Conservation (phyloP, 1,284 basidiomycete genomes). For the Anthracocystis setariae region DNA sequence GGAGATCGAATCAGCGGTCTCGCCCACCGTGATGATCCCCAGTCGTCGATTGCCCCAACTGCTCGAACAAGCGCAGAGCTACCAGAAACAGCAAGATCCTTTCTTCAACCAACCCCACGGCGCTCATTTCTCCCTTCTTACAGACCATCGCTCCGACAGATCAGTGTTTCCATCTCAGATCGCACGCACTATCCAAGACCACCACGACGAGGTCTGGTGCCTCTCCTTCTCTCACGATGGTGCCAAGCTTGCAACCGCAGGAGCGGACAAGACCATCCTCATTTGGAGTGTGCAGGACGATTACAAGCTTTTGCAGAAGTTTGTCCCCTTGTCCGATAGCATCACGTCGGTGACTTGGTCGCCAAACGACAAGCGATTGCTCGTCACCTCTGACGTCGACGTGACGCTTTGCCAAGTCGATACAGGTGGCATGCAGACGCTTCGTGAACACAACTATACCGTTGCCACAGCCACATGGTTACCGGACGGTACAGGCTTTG, state of each 20-base stretch:
- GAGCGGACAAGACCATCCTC: slow-evolving; percentile 85
- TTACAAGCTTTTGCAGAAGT: slow-evolving; percentile 41
- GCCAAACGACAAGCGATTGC: slow-evolving; percentile 51
- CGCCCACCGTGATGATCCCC: slow-evolving; percentile 90
- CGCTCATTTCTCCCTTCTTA: slow-evolving; percentile 80
- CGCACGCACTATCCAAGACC: slow-evolving; percentile 77
- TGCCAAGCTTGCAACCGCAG: slow-evolving; percentile 82
- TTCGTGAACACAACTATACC: slow-evolving; percentile 81
- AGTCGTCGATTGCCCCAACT: slow-evolving; percentile 84
- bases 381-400: slow-evolving; percentile 52
- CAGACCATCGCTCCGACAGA: slow-evolving; percentile 83
- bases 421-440: slow-evolving; percentile 17
- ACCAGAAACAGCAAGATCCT: slow-evolving; percentile 72
- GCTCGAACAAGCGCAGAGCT: slow-evolving; percentile 83
- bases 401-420: slow-evolving; percentile 52
- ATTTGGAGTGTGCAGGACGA: slow-evolving; percentile 75
- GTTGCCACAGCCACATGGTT: slow-evolving; percentile 89
- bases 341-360: slow-evolving; percentile 72
- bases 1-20: slow-evolving; percentile 86
- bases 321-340: slow-evolving; percentile 48
- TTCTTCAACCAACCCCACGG: slow-evolving; percentile 59
- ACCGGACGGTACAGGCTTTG: slow-evolving; percentile 86
- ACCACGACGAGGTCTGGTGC: slow-evolving; percentile 94
- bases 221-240: slow-evolving; percentile 94
- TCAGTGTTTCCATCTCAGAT: slow-evolving; percentile 81